phyloP scores from a whole-genome alignment of 2,329 filamentous ascomycete species.

The Triangularia verruculosa region DNA sequence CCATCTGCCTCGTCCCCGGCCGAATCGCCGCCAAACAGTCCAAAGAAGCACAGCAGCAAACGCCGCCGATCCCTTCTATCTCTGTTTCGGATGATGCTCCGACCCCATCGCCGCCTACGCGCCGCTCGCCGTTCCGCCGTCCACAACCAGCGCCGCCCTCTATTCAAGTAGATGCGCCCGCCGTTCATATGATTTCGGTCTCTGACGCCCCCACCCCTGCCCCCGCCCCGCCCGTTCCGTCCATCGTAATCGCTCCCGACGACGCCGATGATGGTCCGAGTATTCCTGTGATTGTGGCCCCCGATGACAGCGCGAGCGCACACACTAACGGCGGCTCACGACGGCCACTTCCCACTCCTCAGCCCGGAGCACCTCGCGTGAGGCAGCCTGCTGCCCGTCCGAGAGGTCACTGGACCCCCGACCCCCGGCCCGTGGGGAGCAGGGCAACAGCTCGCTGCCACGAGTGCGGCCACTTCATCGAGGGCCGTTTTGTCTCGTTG shows the following conservation, averaged over 20 bases:
- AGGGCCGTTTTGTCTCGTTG: slow-evolving; percentile 85
- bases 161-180: slow-evolving; percentile 46
- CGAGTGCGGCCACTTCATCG: slow-evolving; percentile 78
- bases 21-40: slow-evolving; percentile 27
- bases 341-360: slow-evolving; percentile 49
- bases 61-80: slow-evolving; percentile 50
- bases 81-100: slow-evolving; percentile 49
- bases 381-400: slow-evolving; percentile 40
- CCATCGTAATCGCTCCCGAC: slow-evolving; percentile 38
- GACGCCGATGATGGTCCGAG: slow-evolving; percentile 28
- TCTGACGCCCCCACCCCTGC: slow-evolving; percentile 34
- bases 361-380: slow-evolving; percentile 33
- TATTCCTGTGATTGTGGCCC: slow-evolving; percentile 44
- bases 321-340: slow-evolving; percentile 30
- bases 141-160: slow-evolving; percentile 38
- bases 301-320: slow-evolving; percentile 38
- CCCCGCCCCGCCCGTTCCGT: slow-evolving; percentile 32
- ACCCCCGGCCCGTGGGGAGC: slow-evolving; percentile 40
- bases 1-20: slow-evolving; percentile 25
- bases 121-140: slow-evolving; percentile 36
- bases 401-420: slow-evolving; percentile 59
- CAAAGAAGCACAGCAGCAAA: slow-evolving; percentile 30
- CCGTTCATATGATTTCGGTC: slow-evolving; percentile 52
- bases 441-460: slow-evolving; percentile 73
- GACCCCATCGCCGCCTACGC: slow-evolving; percentile 34